phyloP scores from a whole-genome alignment of 169 alveolate genomes.

The Plasmodium chabaudi region DNA sequence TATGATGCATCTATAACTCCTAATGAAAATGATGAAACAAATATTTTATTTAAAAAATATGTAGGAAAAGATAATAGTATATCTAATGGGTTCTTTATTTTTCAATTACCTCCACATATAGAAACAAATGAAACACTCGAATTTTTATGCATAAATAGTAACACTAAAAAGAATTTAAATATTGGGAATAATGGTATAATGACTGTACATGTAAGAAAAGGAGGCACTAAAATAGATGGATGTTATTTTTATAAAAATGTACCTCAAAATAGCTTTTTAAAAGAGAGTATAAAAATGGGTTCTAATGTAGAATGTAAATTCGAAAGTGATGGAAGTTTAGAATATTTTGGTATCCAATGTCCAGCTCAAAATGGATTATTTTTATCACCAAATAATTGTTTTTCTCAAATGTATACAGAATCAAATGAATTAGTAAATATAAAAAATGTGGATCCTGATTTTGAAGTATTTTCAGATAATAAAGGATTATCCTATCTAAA shows the following conservation, averaged over 20 bases:
- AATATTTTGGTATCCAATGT: constrained; percentile 45
- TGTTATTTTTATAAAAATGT: constrained; percentile 51
- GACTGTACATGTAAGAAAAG: constrained; percentile 20
- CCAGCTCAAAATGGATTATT: constrained; percentile 12
- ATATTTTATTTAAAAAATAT: constrained; percentile 7
- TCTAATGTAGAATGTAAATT: constrained; percentile 5
- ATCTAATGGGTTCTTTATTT: constrained; percentile 35
- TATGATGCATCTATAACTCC: neutral
- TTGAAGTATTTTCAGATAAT: constrained; percentile 28
- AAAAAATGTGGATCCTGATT: constrained; percentile 3
- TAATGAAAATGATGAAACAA: neutral
- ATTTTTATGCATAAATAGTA: constrained; percentile 43
- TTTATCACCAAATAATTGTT: constrained; percentile 48
- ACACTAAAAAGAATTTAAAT: constrained; percentile 9
- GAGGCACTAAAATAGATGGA: constrained; percentile 36
- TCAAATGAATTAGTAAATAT: neutral
- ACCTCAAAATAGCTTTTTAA: constrained; percentile 24
- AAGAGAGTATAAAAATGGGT: constrained; percentile 37
- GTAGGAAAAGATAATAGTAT: constrained; percentile 24
- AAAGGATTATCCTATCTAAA: constrained; percentile 60
- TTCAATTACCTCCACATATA: constrained; percentile 65
- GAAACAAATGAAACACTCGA: constrained; percentile 31
- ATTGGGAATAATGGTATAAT: constrained; percentile 61
- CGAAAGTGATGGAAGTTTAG: constrained; percentile 49
- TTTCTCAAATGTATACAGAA: neutral